Evolutionary conservation across 78 protist genomes (phyloP), one percentile per base, ranked within the genome.

Genomic region (Dictyostelium firmibasis): DNA sequence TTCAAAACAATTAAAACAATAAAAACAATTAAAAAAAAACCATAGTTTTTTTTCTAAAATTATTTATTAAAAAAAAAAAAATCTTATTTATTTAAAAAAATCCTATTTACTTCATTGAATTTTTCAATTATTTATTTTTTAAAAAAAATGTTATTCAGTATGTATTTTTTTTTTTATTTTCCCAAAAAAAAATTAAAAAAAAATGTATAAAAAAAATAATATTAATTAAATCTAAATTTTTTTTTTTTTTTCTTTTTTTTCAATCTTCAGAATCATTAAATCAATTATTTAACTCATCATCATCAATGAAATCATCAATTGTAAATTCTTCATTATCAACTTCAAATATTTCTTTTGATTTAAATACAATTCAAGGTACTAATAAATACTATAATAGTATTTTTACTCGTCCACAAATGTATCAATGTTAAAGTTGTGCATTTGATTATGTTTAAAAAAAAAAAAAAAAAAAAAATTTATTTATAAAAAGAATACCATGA

Each of bases 381-480:
- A 64, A 64, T 64, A 64, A 64, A 25, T 64, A 8, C 25, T 64
- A 64, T 64, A 64, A 64, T 25, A 64, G 74, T 64, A 64, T 64
- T 3, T 64, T 64, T 64, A 64, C 74, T 64, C 27, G 74, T 25
- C 74, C 74, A 23, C 74, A 64, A 64, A 64, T 64, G 74, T 64
- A 64, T 64, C 74, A 64, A 64, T 64, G 74, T 64, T 64, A 64
- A 64, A 64, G n/a, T n/a, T n/a, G n/a, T n/a, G n/a, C n/a, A n/a
- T n/a, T n/a, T n/a, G n/a, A n/a, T n/a, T n/a, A n/a, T n/a, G n/a
- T n/a, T n/a, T n/a, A n/a, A 64, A 60, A 57, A 57, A 57, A 57
- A 62, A 62, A 16, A 16, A 50, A 16, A 50, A 2, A 50, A 50
- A 13, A 16, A 50, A 2, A 50, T n/a, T n/a, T n/a, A n/a, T n/a